Conservation (phyloP, 2,329 filamentous ascomycete species). For the Claviceps citrina region DNA sequence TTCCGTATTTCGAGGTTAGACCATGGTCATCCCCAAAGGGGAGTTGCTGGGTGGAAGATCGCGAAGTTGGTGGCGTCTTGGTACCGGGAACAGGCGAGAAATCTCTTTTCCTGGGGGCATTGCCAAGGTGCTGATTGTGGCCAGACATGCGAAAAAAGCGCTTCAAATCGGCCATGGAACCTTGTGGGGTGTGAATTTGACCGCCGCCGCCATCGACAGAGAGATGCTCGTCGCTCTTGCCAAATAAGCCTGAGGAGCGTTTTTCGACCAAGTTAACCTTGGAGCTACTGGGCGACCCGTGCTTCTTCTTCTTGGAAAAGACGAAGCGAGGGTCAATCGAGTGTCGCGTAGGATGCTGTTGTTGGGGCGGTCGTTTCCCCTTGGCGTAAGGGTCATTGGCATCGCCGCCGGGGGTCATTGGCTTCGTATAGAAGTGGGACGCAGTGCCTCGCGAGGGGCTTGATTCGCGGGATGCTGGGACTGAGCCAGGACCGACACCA, state of each 20-base stretch:
- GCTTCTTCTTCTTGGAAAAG: constrained; percentile 61
- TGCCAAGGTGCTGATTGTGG: constrained; percentile 46
- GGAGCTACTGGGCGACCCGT: constrained; percentile 39
- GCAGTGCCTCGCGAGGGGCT: constrained; percentile 50
- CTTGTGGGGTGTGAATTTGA: constrained; percentile 29
- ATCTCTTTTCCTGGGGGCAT: constrained; percentile 55
- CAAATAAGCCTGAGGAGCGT: constrained; percentile 29
- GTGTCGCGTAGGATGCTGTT: constrained; percentile 44
- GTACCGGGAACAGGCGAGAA: constrained; percentile 42
- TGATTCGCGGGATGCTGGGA: constrained; percentile 43
- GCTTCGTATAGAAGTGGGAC: constrained; percentile 51
- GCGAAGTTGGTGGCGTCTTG: constrained; percentile 31
- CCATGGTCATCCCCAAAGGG: constrained; percentile 93
- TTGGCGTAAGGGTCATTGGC: constrained; percentile 78
- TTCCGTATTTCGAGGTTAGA: constrained; percentile 81
- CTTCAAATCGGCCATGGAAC: constrained; percentile 89
- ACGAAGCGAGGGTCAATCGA: constrained; percentile 68
- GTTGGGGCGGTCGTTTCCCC: constrained; percentile 56
- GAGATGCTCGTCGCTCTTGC: constrained; percentile 19
- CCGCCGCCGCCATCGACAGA: constrained; percentile 14
- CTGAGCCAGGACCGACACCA: constrained; percentile 34
- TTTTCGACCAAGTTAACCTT: constrained; percentile 39
- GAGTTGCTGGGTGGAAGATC: constrained; percentile 41
- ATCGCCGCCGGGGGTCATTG: constrained; percentile 66
- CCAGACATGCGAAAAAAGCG: constrained; percentile 82